Evolutionary conservation across 2,329 filamentous ascomycete species (phyloP), one percentile per base, ranked within the genome.

Genomic region (Aspergillus neoniger): DNA sequence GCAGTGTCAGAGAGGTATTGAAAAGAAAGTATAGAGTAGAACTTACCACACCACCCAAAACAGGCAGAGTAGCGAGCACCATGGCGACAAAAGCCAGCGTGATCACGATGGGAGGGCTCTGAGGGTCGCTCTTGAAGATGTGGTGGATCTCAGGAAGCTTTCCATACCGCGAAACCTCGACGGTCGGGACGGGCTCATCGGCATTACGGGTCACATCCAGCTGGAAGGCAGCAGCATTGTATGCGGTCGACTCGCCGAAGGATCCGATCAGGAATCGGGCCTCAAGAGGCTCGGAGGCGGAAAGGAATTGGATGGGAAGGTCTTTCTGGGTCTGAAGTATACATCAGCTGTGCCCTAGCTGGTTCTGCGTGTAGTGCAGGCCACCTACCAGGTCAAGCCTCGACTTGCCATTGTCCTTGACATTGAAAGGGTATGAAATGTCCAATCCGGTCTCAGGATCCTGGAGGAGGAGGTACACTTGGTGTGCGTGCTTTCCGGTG

Each of bases 371-470:
- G 32, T 3, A 15, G 17, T 12, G 2, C 6, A 14, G 2, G 30
- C n/a, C 14, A 81, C 89, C 66, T 85, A 98, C 93, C 77, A 99
- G 81, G 69, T 96, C 90, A 32, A 96, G 83, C 58, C 88, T 88
- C 21, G 86, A 92, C 80, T 96, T 96, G 67, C 95, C 95, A 70
- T 84, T 92, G 9, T 95, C 91, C 81, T 96, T 96, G 51, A 96
- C 81, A 10, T 81, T 88, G 69, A 99, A 83, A 1, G 92, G 87
- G 71, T 94, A 96, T 1, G 93, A 92, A 23, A 92, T 88, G 77
- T 98, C 93, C 50, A 99, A 82, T 38, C 91, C 91, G 10, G 88
- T 88, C 12, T 83, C 80, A 10, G 84, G 80, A 69, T 98, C 92
- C 69, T 86, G 88, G 60, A 99, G 79, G 15, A 95, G 83, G 57